A percentile compares a stretch with the other conserved stretches of the same genome.
Evolutionary conservation across 352 stramenopile genomes (phyloP).

Genomic region (Phytophthora podocarpi): DNA sequence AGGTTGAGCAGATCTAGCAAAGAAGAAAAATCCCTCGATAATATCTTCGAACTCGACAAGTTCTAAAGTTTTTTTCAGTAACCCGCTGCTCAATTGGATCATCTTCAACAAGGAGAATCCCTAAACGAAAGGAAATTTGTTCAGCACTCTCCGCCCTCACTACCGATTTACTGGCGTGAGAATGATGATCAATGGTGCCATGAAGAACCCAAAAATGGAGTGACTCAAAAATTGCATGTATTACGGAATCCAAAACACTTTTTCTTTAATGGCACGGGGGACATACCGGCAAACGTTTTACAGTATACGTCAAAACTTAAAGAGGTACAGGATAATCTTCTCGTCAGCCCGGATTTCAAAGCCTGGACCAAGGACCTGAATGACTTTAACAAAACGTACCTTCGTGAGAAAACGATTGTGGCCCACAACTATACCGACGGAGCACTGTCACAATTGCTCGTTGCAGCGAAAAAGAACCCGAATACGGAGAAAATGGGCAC

Average conservation of each 20-base stretch:
- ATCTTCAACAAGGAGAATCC: too few species aligned
- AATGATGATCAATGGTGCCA: too few species aligned
- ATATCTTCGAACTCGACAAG: neutral
- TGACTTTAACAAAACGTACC: neutral
- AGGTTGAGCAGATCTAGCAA: neutral
- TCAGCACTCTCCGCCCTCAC: too few species aligned
- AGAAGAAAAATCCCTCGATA: too few species aligned
- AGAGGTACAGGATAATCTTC: neutral
- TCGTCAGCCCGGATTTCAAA: neutral
- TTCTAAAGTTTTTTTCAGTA: neutral
- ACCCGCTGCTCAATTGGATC: too few species aligned
- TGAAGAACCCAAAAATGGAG: too few species aligned
- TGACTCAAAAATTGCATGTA: neutral
- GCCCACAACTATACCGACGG: neutral
- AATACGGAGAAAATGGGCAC: too few species aligned
- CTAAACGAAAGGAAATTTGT: too few species aligned
- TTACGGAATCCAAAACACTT: too few species aligned
- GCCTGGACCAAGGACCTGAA: neutral
- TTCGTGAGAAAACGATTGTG: neutral
- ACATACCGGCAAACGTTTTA: neutral
- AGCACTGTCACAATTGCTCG: neutral
- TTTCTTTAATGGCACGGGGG: too few species aligned
- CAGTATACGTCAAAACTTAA: neutral
- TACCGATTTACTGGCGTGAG: too few species aligned
- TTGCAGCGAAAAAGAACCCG: neutral